phyloP scores from a whole-genome alignment of 768 basidiomycete species.

The Pholiota conissans region DNA sequence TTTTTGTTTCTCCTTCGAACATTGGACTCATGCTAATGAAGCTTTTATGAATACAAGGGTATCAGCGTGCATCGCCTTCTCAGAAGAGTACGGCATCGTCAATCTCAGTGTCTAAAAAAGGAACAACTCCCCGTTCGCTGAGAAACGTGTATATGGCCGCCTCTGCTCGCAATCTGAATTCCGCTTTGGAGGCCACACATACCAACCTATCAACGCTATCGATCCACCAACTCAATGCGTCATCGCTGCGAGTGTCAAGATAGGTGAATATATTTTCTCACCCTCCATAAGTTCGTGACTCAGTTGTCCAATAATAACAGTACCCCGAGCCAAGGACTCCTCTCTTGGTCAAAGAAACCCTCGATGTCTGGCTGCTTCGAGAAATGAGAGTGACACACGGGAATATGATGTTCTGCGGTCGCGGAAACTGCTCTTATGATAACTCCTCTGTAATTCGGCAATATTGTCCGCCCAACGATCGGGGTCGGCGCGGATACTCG shows the following conservation, averaged over 20 bases:
- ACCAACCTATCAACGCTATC: background rate
- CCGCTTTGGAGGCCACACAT: background rate
- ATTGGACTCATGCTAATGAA: background rate
- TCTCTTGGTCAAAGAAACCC: slow-evolving; percentile 6
- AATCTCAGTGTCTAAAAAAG: background rate
- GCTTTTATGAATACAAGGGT: background rate
- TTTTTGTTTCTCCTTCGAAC: background rate
- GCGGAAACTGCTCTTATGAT: slow-evolving; percentile 6
- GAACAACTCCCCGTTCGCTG: background rate
- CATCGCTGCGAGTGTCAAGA: background rate
- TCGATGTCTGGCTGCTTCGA: slow-evolving; percentile 10
- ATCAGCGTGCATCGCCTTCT: background rate
- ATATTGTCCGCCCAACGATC: background rate
- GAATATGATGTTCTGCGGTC: slow-evolving; percentile 1
- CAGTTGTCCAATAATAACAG: slow-evolving; percentile 14
- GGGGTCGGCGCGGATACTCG: background rate
- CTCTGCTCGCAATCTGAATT: background rate
- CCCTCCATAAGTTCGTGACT: slow-evolving; percentile 15
- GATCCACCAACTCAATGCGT: background rate
- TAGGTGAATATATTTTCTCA: slow-evolving; percentile 13
- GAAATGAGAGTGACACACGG: background rate
- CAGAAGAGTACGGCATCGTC: background rate
- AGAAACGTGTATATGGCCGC: slow-evolving; percentile 7
- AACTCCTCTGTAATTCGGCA: background rate
- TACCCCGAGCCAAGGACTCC: slow-evolving; percentile 8